Evolutionary conservation across 208 protist species (phyloP), one percentile per base, ranked within the genome.

Genomic region (Endotrypanum monterogeii): DNA sequence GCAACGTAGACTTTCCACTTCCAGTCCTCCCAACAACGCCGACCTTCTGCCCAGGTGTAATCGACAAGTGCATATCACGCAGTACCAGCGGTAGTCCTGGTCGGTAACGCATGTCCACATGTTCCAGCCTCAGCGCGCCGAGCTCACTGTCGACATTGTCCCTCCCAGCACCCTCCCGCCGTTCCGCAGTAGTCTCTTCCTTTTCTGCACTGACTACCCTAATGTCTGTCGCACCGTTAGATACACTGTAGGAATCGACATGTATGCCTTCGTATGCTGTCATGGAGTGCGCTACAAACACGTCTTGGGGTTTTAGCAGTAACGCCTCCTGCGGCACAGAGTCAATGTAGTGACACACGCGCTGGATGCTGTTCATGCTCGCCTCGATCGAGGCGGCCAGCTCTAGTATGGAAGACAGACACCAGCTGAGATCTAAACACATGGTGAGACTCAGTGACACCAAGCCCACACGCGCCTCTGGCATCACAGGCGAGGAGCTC

Each of bases 1-100:
- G 69, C 71, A 98, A 67, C 46, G 92, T 88, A 32, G 88, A 92
- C 85, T 98, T 98, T 14, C 94, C 92, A 62, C 84, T 87, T 0
- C 95, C 95, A 1, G 93, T 96, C 62, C 88, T 80, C 28, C 95
- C 94, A 63, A 96, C 87, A 14, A 98, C 77, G 37, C 81, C 87
- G 30, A 97, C 83, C 74, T 97, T 98, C 79, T 97, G 80, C 25
- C 83, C 82, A 30, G 83, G 60, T 16, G 32, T 20, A 23, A 98
- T 83, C 7, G 32, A 25, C 39, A 92, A 89, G 67, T 51, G 85
- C 37, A 98, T 73, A 61, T 80, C 83, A 28, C 80, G 71, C 48
- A 98, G 84, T 44, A 97, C 94, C 16, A 87, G 88, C 46, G 88
- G 88, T 30, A 90, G 78, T n/a, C 82, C 89, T 4, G 71, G 58